Evolutionary conservation across 306 rosid genomes (phyloP), one percentile per base, ranked within the genome.

Genomic region (Prunus padus): DNA sequence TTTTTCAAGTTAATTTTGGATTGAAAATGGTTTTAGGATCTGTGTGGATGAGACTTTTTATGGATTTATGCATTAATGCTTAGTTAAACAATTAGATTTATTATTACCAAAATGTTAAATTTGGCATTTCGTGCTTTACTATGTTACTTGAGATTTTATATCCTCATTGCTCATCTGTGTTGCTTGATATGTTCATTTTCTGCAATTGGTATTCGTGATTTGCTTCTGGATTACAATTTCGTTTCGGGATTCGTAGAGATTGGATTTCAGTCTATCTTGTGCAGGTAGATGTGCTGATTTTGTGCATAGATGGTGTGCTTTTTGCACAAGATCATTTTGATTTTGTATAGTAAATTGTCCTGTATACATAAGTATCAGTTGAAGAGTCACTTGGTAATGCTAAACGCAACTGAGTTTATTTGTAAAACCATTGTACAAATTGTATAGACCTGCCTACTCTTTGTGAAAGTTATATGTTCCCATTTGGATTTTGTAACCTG

Each of bases 31-130:
- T 47, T n/a, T n/a, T 18, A 15, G 16, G 40, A 70, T 51, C 47
- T 70, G 12, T 70, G 74, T 51, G 23, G 65, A 71, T 40, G 33
- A 23, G 55, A 56, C 76, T 42, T 19, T 40, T 72, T 23, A 56
- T 55, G 66, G 42, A 25, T 31, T 64, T 33, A 31, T 63, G 47
- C 5, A 64, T 64, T 33, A 33, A 33, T 10, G 14, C 10, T 63
- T 31, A 33, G 47, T 11, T 30, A 16, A 62, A 30, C 11, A 8
- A 30, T 30, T 62, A 30, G 44, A 62, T 30, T 30, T 62, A 3
- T 33, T 62, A 23, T 62, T 62, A 28, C 30, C 8, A 10, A 8
- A 1, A 62, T 62, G 18, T 62, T 61, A 15, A 28, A 16, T 30
- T 60, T 12, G 63, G 63, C 14, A 23, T 57, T 59, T 26, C 31